phyloP scores from a whole-genome alignment of 2,329 filamentous ascomycete species.

The Dactylellina sp. region DNA sequence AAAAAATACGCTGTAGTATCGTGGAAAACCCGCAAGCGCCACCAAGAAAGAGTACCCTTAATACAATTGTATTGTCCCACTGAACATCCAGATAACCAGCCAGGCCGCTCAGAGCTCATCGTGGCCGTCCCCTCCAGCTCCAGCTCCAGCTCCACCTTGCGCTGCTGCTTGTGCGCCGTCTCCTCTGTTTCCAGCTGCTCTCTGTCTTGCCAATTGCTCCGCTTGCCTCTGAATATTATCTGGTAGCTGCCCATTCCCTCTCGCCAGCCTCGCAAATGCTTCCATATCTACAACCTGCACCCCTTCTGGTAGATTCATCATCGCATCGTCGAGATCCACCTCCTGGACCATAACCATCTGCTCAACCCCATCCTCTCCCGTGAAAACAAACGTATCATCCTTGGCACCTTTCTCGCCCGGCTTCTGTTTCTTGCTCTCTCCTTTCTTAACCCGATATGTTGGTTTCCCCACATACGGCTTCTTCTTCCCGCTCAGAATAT shows the following conservation, averaged over 20 bases:
- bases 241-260: slow-evolving; percentile 60
- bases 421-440: slow-evolving; percentile 67
- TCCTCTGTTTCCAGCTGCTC: slow-evolving; percentile 62
- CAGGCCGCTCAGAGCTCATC: slow-evolving; percentile 25
- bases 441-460: slow-evolving; percentile 65
- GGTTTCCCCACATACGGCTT: slow-evolving; percentile 62
- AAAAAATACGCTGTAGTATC: neutral
- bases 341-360: slow-evolving; percentile 74
- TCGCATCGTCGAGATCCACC: slow-evolving; percentile 72
- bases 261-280: slow-evolving; percentile 72
- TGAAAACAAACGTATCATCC: slow-evolving; percentile 67
- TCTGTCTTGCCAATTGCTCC: slow-evolving; percentile 56
- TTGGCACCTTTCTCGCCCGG: slow-evolving; percentile 67
- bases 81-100: neutral
- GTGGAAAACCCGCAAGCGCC: neutral
- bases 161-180: slow-evolving; percentile 60
- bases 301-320: slow-evolving; percentile 76
- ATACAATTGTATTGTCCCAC: neutral
- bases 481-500: slow-evolving; percentile 57
- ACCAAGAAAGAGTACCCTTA: neutral
- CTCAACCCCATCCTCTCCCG: slow-evolving; percentile 73
- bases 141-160: slow-evolving; percentile 58
- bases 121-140: slow-evolving; percentile 34
- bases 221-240: slow-evolving; percentile 58
- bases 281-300: slow-evolving; percentile 78